Percentiles rank a stretch among this genome's conserved stretches.
phyloP scores from a whole-genome alignment of 495 filamentous ascomycete genomes.

The Aspergillus avenaceus region DNA sequence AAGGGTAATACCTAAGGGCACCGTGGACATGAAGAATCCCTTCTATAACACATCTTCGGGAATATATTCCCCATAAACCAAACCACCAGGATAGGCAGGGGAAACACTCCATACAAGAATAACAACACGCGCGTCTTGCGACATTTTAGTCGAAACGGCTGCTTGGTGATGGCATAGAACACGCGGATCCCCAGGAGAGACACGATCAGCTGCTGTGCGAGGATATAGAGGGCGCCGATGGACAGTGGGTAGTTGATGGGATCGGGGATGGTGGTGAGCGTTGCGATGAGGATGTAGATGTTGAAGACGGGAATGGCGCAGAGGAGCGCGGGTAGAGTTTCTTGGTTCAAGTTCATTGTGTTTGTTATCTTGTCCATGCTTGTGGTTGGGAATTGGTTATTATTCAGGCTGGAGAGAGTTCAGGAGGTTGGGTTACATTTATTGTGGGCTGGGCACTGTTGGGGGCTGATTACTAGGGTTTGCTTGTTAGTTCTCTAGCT shows the following conservation, averaged over 20 bases:
- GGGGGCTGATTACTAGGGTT: no score
- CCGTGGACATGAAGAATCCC: not conserved
- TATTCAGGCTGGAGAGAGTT: no score
- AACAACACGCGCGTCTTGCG: not conserved
- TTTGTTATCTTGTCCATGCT: no score
- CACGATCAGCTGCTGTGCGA: not conserved
- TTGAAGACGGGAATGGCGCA: not conserved
- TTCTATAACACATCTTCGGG: not conserved
- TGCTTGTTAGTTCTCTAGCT: no score
- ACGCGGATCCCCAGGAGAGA: not conserved
- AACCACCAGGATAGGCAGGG: not conserved
- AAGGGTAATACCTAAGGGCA: no score
- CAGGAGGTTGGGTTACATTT: no score
- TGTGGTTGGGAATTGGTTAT: no score
- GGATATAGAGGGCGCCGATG: not conserved
- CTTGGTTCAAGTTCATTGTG: no score
- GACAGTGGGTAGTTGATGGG: not conserved
- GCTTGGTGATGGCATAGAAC: not conserved
- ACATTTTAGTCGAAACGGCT: not conserved
- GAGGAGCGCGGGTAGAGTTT: no score
- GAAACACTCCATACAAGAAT: not conserved
- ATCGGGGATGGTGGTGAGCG: not conserved
- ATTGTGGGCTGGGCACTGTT: no score
- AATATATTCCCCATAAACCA: not conserved
- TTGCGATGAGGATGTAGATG: not conserved